A percentile compares a stretch with the other conserved stretches of the same genome.
These are phyloP conservation scores for Suillus discolor DNA, from an alignment of 768 basidiomycete species.

Conservation along the genomic window DNA sequence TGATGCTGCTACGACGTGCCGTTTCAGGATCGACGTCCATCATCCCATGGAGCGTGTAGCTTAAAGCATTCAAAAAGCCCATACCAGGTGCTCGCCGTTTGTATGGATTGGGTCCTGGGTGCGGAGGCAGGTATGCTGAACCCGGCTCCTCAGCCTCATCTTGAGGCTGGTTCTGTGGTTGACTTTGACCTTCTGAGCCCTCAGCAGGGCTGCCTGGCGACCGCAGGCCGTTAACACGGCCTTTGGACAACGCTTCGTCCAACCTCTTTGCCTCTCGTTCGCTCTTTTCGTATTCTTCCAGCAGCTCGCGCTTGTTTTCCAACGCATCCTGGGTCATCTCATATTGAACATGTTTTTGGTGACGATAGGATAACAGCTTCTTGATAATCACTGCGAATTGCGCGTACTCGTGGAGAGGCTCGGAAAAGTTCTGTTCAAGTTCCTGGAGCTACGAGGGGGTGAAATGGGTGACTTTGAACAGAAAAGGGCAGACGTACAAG, in stretches of 20 bases:
- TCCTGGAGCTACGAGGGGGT: constrained; percentile 71
- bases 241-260: constrained; percentile 80
- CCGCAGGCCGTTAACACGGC: constrained; percentile 39
- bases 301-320: constrained; percentile 78
- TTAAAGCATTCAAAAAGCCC: constrained; percentile 88
- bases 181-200: constrained; percentile 25
- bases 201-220: constrained; percentile 28
- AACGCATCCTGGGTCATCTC: constrained; percentile 95
- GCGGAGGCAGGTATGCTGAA: constrained; percentile 66
- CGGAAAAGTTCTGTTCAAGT: constrained; percentile 92
- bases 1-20: constrained; percentile 88
- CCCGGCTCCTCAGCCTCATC: constrained; percentile 44
- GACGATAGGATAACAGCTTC: constrained; percentile 90
- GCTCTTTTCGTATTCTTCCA: constrained; percentile 90
- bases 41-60: constrained; percentile 95
- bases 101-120: constrained; percentile 76
- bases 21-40: constrained; percentile 99
- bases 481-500: constrained; percentile 54
- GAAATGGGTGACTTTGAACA: not conserved
- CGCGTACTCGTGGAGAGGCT: constrained; percentile 93
- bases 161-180: constrained; percentile 17
- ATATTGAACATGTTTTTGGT: constrained; percentile 97
- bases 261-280: constrained; percentile 89
- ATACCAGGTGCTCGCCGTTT: constrained; percentile 71
- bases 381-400: constrained; percentile 97